phyloP scores from a whole-genome alignment of 208 protist species.

The Naegleria lovaniensis region DNA sequence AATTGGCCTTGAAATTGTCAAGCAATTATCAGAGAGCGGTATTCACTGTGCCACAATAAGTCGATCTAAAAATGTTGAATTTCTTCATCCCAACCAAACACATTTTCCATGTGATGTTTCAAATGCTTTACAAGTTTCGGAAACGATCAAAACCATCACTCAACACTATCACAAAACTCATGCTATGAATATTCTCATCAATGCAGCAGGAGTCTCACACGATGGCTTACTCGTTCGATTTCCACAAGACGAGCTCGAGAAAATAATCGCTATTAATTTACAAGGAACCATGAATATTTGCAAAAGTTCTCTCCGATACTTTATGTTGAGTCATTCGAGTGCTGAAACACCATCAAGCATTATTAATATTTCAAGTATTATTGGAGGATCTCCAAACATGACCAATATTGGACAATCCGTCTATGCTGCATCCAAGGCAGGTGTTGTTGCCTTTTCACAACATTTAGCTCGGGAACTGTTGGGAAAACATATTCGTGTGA shows the following conservation, averaged over 20 bases:
- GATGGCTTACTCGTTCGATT: slow-evolving; percentile 32
- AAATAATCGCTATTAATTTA: slow-evolving; percentile 38
- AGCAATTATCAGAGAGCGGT: not conserved
- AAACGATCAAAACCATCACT: slow-evolving; percentile 2
- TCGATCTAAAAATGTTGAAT: not conserved
- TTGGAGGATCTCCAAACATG: slow-evolving; percentile 52
- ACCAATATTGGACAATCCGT: slow-evolving; percentile 76
- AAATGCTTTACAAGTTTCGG: not conserved
- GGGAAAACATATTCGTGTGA: slow-evolving; percentile 69
- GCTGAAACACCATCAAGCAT: not conserved
- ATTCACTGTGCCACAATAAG: not conserved
- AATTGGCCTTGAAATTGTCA: not conserved
- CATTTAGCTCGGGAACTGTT: slow-evolving; percentile 72
- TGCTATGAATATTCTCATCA: slow-evolving; percentile 33
- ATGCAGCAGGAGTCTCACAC: slow-evolving; percentile 37
- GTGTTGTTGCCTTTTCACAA: slow-evolving; percentile 65
- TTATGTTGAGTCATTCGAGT: not conserved
- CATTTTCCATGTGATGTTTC: not conserved
- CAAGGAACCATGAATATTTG: slow-evolving; percentile 34
- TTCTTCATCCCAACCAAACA: not conserved
- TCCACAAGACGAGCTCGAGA: slow-evolving; percentile 15
- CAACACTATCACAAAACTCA: not conserved
- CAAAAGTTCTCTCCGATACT: slow-evolving; percentile 2
- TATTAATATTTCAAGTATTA: slow-evolving; percentile 65
- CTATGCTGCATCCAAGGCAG: slow-evolving; percentile 79